Conservation (phyloP, 1,139 yeast genomes). For the Trichomonascaceae sp. region DNA sequence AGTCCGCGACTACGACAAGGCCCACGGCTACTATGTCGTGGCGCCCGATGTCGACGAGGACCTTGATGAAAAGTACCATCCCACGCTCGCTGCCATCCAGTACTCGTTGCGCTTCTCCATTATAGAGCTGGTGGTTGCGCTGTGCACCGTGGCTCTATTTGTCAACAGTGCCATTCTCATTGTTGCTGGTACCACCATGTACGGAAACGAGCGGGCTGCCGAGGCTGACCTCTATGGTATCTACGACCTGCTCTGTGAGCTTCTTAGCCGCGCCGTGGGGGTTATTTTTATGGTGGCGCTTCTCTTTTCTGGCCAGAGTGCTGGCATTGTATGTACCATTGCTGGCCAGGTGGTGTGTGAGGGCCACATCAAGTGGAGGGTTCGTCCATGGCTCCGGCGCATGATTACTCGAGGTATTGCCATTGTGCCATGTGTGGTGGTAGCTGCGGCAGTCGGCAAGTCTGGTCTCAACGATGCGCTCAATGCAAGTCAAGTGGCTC, state of each 20-base stretch:
- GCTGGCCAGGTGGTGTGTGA: slow-evolving; percentile 81
- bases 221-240: slow-evolving; percentile 69
- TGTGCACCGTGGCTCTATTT: slow-evolving; percentile 63
- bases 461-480: slow-evolving; percentile 50
- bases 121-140: slow-evolving; percentile 48
- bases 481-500: slow-evolving; percentile 64
- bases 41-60: slow-evolving; percentile 21
- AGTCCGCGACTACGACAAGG: slow-evolving; percentile 42
- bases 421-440: slow-evolving; percentile 55
- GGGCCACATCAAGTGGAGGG: slow-evolving; percentile 66
- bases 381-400: slow-evolving; percentile 67
- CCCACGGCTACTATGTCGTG: slow-evolving; percentile 11
- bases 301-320: slow-evolving; percentile 65
- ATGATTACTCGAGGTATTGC: slow-evolving; percentile 58
- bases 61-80: slow-evolving; percentile 37
- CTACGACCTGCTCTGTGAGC: slow-evolving; percentile 40
- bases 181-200: slow-evolving; percentile 63
- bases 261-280: slow-evolving; percentile 62
- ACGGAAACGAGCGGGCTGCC: slow-evolving; percentile 42
- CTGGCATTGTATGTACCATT: slow-evolving; percentile 78
- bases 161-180: slow-evolving; percentile 68
- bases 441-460: slow-evolving; percentile 45
- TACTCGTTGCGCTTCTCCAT: slow-evolving; percentile 58
- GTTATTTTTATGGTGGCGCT: slow-evolving; percentile 66
- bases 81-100: slow-evolving; percentile 50